phyloP scores from a whole-genome alignment of 306 rosid genomes.

The Trifolium repens region DNA sequence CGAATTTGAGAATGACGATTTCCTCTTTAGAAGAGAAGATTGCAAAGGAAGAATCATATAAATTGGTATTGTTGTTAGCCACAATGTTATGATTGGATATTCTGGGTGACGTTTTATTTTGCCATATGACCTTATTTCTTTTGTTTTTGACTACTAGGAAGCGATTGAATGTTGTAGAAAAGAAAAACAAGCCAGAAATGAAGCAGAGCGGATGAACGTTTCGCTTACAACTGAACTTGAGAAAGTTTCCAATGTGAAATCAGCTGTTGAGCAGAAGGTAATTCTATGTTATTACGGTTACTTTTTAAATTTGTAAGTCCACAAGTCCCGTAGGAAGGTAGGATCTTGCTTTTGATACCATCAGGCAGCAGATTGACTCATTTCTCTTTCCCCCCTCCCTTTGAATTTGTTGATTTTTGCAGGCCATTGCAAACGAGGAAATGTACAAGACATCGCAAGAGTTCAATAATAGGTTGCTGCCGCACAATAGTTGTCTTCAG shows the following conservation, averaged over 20 bases:
- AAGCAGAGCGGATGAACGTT: constrained; percentile 67
- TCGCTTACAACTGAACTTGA: constrained; percentile 63
- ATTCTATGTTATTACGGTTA: neutral
- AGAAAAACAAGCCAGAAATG: constrained; percentile 77
- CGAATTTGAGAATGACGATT: constrained; percentile 56
- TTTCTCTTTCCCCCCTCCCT: no score
- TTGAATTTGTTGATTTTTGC: no score
- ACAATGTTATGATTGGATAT: constrained; percentile 15
- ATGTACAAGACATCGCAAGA: constrained; percentile 81
- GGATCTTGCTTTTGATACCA: neutral
- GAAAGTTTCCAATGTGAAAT: constrained; percentile 65
- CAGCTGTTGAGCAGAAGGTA: constrained; percentile 77
- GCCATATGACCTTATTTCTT: constrained; percentile 10
- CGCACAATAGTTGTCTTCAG: constrained; percentile 79
- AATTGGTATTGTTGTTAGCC: constrained; percentile 61
- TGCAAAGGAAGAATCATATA: constrained; percentile 68
- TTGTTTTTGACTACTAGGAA: constrained; percentile 56
- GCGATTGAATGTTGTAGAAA: constrained; percentile 59
- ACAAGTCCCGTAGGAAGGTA: neutral
- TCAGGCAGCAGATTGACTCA: neutral
- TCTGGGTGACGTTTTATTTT: neutral
- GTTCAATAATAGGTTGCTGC: constrained; percentile 79
- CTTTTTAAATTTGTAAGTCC: neutral
- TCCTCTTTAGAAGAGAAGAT: constrained; percentile 66
- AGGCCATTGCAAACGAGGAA: constrained; percentile 82